Conservation (phyloP, 1,284 basidiomycete genomes). For the Moesziomyces sp. region DNA sequence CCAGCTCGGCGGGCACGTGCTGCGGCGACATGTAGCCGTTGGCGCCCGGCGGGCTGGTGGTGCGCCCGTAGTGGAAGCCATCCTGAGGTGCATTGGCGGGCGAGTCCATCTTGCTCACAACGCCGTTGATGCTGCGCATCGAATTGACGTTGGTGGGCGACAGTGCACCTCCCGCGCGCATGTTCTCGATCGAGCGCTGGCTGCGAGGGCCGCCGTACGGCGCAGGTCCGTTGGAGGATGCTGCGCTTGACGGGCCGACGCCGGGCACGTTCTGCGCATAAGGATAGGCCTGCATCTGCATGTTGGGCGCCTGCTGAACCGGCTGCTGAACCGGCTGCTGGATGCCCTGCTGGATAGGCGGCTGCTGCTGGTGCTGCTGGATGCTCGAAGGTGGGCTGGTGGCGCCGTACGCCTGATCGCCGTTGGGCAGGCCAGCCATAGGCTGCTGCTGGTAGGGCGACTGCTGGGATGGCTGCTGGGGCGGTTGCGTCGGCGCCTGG, state of each 20-base stretch:
- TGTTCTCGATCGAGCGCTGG: constrained; percentile 59
- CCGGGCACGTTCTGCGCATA: constrained; percentile 18
- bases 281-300: constrained; percentile 16
- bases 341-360: neutral
- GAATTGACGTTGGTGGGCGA: constrained; percentile 44
- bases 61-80: constrained; percentile 59
- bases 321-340: constrained; percentile 4
- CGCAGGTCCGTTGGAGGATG: constrained; percentile 16
- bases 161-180: constrained; percentile 45
- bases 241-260: constrained; percentile 3
- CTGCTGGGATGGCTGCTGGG: constrained; percentile 9
- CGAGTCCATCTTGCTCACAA: constrained; percentile 49
- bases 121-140: constrained; percentile 54
- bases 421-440: constrained; percentile 11
- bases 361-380: constrained; percentile 32
- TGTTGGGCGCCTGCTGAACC: constrained; percentile 4
- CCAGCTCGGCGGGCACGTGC: constrained; percentile 73
- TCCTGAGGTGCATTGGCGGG: constrained; percentile 47
- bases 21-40: constrained; percentile 47
- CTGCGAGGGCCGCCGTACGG: constrained; percentile 53
- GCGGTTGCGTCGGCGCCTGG: constrained; percentile 5
- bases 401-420: constrained; percentile 18
- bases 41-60: constrained; percentile 25
- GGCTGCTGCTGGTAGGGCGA: constrained; percentile 21
- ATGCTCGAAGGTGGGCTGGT: constrained; percentile 22